Evolutionary conservation across 257 asterid genomes (phyloP).

Genomic region (Solanum peruvianum): DNA sequence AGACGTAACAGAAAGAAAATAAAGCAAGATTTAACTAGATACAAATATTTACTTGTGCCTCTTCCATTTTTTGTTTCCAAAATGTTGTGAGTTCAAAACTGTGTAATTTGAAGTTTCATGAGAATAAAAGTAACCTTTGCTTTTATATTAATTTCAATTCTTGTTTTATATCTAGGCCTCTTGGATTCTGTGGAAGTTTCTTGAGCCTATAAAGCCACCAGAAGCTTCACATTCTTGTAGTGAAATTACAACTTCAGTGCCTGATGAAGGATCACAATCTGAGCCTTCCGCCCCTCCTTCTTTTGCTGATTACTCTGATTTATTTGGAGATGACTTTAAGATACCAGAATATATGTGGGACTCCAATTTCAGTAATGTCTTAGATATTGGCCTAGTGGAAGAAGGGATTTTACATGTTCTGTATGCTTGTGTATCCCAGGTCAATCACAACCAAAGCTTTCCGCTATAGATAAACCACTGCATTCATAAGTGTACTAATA

Average conservation of each 20-base stretch:
- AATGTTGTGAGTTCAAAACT: background rate
- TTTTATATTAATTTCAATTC: background rate
- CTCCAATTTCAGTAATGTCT: constrained; percentile 40
- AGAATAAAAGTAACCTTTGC: background rate
- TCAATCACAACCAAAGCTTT: constrained; percentile 21
- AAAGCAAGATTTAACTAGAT: background rate
- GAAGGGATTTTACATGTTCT: constrained; percentile 93
- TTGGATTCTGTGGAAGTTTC: constrained; percentile 45
- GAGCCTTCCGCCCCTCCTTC: constrained; percentile 26
- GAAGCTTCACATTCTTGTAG: constrained; percentile 31
- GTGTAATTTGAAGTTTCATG: background rate
- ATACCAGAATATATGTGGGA: constrained; percentile 54
- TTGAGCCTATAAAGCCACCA: constrained; percentile 32
- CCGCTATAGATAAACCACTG: background rate
- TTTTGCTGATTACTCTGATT: constrained; percentile 51
- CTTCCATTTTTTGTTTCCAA: background rate
- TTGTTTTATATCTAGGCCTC: constrained; percentile 45
- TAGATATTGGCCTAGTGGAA: constrained; percentile 73
- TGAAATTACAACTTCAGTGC: constrained; percentile 27
- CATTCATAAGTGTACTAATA: background rate
- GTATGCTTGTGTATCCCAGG: constrained; percentile 95
- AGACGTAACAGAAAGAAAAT: background rate
- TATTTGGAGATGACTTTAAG: constrained; percentile 79
- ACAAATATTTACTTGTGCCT: background rate
- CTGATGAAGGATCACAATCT: constrained; percentile 39